Base-by-base conservation (phyloP, 2,329 filamentous ascomycete species). In the Fusarium sp. region DNA sequence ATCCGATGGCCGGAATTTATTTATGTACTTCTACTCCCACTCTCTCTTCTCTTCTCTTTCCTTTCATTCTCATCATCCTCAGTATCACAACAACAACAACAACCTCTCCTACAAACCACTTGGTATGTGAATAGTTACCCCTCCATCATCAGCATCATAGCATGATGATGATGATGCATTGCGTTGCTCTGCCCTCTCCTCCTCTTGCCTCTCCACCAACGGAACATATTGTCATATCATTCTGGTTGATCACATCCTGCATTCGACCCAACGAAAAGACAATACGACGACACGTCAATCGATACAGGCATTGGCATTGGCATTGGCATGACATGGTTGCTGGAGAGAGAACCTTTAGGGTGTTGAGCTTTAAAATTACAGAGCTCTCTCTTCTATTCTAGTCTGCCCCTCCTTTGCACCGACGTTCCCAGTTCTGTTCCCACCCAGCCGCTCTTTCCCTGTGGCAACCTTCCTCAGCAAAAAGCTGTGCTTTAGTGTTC, bases 11-110 rank as follows among this genome's bases (percentile, higher is more conserved):
- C 65, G 49, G 50, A 62, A 46, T 54, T 68, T 58, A 66, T 69
- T 69, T 69, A 68, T 66, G 46, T 73, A 69, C 54, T 71, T 66
- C 43, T 65, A 66, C 70, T 70, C 61, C 63, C 60, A 11, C 64
- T 61, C 57, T 17, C 21, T 21, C 54, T 53, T 36, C 23, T 33
- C 41, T 54, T 63, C 43, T 47, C 50, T 52, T 51, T 65, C 46
- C 52, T 47, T 61, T 53, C 69, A 73, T 61, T 64, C 65, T 64
- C 70, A 67, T 54, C 64, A 61, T 56, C 48, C 52, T 62, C 52
- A 60, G 39, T 47, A 63, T 39, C 53, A 56, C 41, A 42, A 42
- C 58, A 60, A 25, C 25, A 25, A 25, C 25, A 60, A 25, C 25
- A 25, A 25, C 25, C 25, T 25, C 25, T 9, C 8, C 43, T 51